phyloP scores from a whole-genome alignment of 2,329 filamentous ascomycete genomes.

The Colletotrichum musicola region DNA sequence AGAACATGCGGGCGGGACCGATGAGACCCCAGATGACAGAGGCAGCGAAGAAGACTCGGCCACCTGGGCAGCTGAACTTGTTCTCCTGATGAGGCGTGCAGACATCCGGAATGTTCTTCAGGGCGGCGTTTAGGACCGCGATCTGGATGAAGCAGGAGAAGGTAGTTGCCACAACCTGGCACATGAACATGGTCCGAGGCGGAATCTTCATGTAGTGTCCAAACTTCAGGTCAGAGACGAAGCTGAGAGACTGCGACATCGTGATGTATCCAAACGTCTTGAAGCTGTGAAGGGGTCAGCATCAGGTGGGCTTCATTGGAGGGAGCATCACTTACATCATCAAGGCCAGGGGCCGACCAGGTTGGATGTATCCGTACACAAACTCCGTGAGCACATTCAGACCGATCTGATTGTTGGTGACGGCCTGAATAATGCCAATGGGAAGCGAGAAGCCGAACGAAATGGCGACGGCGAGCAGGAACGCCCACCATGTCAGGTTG shows the following conservation, averaged over 20 bases:
- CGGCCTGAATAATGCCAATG: slow-evolving; percentile 77
- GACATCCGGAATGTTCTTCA: slow-evolving; percentile 71
- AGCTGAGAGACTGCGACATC: slow-evolving; percentile 74
- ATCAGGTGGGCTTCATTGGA: neutral
- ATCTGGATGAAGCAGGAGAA: slow-evolving; percentile 77
- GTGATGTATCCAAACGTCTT: slow-evolving; percentile 74
- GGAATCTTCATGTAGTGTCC: slow-evolving; percentile 82
- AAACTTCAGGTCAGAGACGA: slow-evolving; percentile 76
- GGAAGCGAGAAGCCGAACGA: slow-evolving; percentile 74
- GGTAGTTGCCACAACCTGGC: slow-evolving; percentile 74
- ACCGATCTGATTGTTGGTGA: slow-evolving; percentile 78
- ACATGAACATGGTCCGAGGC: slow-evolving; percentile 74
- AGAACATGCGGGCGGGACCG: slow-evolving; percentile 74
- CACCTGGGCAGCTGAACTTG: slow-evolving; percentile 74
- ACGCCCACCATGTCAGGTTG: slow-evolving; percentile 79
- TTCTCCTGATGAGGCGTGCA: slow-evolving; percentile 70
- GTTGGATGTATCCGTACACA: slow-evolving; percentile 80
- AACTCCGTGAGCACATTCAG: slow-evolving; percentile 83
- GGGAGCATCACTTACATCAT: slow-evolving; percentile 69
- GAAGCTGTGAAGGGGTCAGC: slow-evolving; percentile 57
- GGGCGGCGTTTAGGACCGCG: slow-evolving; percentile 71
- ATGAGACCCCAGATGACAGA: slow-evolving; percentile 78
- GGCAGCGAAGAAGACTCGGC: slow-evolving; percentile 74
- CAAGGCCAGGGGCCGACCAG: slow-evolving; percentile 76
- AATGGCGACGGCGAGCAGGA: slow-evolving; percentile 74